phyloP scores from a whole-genome alignment of 2,329 filamentous ascomycete genomes.

The Endocalyx cinctus region DNA sequence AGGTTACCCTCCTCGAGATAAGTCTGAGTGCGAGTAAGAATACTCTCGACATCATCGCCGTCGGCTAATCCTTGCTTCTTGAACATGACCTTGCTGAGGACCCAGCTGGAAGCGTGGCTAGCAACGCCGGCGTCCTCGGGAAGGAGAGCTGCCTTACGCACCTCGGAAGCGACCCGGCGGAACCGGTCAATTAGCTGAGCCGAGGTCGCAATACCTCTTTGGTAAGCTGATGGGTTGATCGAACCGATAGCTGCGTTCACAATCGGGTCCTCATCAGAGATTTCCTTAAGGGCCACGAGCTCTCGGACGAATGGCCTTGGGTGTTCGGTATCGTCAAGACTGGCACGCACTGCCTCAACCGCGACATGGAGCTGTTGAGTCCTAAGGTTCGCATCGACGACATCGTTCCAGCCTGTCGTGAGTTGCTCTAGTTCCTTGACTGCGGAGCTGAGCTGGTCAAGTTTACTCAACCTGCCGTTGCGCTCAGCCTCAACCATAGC shows the following conservation, averaged over 20 bases:
- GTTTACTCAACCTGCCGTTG: slow-evolving; percentile 77
- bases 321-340: slow-evolving; percentile 67
- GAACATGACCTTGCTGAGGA: slow-evolving; percentile 93
- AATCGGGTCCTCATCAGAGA: slow-evolving; percentile 76
- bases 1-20: slow-evolving; percentile 89
- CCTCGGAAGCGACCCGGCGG: slow-evolving; percentile 84
- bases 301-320: slow-evolving; percentile 87
- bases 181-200: slow-evolving; percentile 92
- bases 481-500: slow-evolving; percentile 85
- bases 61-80: slow-evolving; percentile 83
- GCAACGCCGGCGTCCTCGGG: slow-evolving; percentile 93
- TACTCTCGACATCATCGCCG: slow-evolving; percentile 88
- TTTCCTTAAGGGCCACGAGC: slow-evolving; percentile 90
- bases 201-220: slow-evolving; percentile 79
- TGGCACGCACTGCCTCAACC: slow-evolving; percentile 84
- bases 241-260: slow-evolving; percentile 94
- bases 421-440: slow-evolving; percentile 83
- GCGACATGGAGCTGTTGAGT: slow-evolving; percentile 96
- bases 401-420: slow-evolving; percentile 82
- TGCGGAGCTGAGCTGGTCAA: slow-evolving; percentile 71
- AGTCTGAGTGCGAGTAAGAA: slow-evolving; percentile 83
- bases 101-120: slow-evolving; percentile 83
- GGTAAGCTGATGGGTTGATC: slow-evolving; percentile 90
- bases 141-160: slow-evolving; percentile 87
- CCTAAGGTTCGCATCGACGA: slow-evolving; percentile 84